These are phyloP conservation scores for Quercus engelmannii DNA, from an alignment of 306 rosid genomes.

Conservation along the genomic window DNA sequence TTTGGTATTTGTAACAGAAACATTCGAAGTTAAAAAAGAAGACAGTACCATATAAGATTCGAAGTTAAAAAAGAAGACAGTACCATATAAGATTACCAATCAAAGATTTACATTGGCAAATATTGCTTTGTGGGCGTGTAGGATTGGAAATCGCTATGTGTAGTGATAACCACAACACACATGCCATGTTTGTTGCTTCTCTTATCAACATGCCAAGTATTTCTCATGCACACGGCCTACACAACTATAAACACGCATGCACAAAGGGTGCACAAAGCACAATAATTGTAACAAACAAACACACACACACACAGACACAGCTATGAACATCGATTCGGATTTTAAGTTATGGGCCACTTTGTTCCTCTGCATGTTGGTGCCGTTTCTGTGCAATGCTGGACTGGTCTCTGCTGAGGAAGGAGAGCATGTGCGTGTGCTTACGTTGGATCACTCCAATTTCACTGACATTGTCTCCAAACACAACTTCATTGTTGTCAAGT, in stretches of 20 bases:
- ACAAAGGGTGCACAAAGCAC: not conserved
- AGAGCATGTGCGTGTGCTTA: conserved; percentile 78
- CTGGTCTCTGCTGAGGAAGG: conserved; percentile 38
- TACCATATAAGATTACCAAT: too few species aligned
- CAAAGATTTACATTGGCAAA: too few species aligned
- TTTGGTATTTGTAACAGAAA: too few species aligned
- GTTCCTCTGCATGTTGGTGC: not conserved
- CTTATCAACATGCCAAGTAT: not conserved
- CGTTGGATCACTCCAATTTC: conserved; percentile 82
- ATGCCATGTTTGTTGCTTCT: conserved; percentile 16
- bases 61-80: too few species aligned
- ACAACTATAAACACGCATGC: not conserved
- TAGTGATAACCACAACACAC: not conserved
- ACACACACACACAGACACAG: not conserved
- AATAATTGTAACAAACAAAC: not conserved
- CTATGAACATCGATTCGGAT: conserved; percentile 53
- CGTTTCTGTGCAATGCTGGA: not conserved
- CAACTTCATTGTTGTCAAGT: conserved; percentile 83
- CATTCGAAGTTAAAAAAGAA: too few species aligned
- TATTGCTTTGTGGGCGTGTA: too few species aligned
- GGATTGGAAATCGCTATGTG: too few species aligned
- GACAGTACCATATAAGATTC: too few species aligned
- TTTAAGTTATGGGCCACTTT: conserved; percentile 24
- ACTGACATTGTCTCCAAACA: conserved; percentile 62
- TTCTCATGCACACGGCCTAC: not conserved